Percentiles rank a stretch among this genome's conserved stretches.
Conservation (phyloP, 2,329 filamentous ascomycete species). For the Fusarium duplospermum region DNA sequence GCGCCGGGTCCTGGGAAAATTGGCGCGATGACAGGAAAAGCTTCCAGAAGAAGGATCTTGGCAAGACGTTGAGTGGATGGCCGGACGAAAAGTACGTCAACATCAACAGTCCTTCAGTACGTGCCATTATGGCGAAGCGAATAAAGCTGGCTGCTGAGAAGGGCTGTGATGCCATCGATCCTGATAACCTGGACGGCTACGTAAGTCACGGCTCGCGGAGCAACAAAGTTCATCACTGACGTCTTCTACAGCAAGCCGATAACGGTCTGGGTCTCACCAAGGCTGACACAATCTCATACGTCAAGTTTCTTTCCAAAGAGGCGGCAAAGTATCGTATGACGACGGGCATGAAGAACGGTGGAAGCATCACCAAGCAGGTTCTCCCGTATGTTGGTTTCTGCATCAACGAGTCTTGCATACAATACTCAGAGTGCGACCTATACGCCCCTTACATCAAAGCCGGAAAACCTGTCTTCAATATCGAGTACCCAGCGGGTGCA, state of each 20-base stretch:
- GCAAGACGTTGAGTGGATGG: constrained; percentile 71
- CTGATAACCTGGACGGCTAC: constrained; percentile 78
- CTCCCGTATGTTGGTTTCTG: constrained; percentile 68
- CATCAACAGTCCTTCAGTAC: constrained; percentile 66
- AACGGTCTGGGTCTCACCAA: constrained; percentile 71
- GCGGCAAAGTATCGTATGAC: constrained; percentile 66
- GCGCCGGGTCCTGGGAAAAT: constrained; percentile 75
- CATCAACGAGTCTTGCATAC: constrained; percentile 77
- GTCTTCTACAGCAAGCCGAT: constrained; percentile 60
- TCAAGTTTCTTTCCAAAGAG: constrained; percentile 69
- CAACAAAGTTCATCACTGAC: neutral
- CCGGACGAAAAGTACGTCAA: constrained; percentile 75
- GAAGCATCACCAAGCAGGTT: constrained; percentile 64
- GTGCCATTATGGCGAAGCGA: constrained; percentile 71
- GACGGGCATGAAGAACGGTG: constrained; percentile 77
- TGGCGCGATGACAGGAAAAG: constrained; percentile 67
- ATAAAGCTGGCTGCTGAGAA: constrained; percentile 70
- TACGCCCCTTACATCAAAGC: constrained; percentile 69
- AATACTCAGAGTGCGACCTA: constrained; percentile 68
- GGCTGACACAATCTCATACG: constrained; percentile 66
- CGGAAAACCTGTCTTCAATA: constrained; percentile 77
- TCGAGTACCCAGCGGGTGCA: constrained; percentile 73
- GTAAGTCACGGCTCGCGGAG: constrained; percentile 49
- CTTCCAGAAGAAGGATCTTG: constrained; percentile 68
- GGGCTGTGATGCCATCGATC: constrained; percentile 76